These are phyloP conservation scores for Porcisia hertigi DNA, from an alignment of 208 protist species.

Conservation along the genomic window DNA sequence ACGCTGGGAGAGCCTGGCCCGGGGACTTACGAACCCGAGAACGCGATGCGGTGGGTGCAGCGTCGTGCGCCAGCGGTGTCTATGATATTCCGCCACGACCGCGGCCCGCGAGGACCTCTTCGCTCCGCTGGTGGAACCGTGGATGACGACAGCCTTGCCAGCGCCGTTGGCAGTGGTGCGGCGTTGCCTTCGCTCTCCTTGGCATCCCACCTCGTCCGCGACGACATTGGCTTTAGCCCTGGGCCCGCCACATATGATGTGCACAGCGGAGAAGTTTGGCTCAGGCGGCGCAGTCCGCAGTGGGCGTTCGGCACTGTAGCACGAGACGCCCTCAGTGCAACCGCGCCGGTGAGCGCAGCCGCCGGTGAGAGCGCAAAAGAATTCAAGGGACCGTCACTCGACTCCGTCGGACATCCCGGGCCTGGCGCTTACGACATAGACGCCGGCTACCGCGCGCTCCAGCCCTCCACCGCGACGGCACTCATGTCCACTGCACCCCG, in stretches of 20 bases:
- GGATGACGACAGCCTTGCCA: neutral
- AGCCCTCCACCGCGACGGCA: conserved; percentile 2
- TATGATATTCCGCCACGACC: conserved; percentile 31
- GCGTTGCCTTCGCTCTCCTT: neutral
- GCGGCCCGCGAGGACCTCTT: conserved; percentile 25
- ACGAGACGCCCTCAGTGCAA: neutral
- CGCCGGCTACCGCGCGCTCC: conserved; percentile 12
- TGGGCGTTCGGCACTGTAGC: conserved; percentile 33
- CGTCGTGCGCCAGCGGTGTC: conserved; percentile 26
- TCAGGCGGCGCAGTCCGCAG: conserved; percentile 23
- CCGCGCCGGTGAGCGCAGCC: neutral
- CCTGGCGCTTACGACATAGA: conserved; percentile 32
- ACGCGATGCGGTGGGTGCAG: conserved; percentile 15
- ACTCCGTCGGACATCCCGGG: conserved; percentile 9
- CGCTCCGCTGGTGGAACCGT: conserved; percentile 4
- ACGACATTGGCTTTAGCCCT: conserved; percentile 11
- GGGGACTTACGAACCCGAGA: conserved; percentile 33
- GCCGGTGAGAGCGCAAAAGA: neutral
- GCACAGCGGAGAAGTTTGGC: conserved; percentile 3
- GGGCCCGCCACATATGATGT: conserved; percentile 51
- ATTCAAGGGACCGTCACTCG: neutral
- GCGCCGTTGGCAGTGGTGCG: neutral
- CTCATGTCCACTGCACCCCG: conserved; percentile 15
- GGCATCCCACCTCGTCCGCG: neutral
- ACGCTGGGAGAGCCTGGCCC: conserved; percentile 22